These are phyloP conservation scores for Auriscalpium microsporum DNA, from an alignment of 768 basidiomycete genomes.

Conservation along the genomic window DNA sequence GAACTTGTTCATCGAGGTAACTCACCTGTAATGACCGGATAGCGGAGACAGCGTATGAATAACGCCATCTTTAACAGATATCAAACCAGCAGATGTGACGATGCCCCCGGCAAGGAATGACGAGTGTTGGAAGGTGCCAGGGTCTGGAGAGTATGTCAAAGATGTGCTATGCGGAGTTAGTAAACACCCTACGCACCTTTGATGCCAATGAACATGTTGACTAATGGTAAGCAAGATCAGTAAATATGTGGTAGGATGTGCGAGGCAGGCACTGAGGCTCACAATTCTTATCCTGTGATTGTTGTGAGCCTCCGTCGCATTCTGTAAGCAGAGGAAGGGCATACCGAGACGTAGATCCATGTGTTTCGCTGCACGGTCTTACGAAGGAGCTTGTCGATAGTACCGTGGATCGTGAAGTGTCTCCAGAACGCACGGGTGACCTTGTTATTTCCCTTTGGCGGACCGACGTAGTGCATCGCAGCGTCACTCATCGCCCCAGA, in stretches of 20 bases:
- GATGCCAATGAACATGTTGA: conserved; percentile 61
- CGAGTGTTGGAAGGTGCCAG: conserved; percentile 60
- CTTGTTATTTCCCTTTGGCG: conserved; percentile 24
- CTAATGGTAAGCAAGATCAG: conserved; percentile 20
- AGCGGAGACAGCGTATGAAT: conserved; percentile 56
- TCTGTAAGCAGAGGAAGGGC: conserved; percentile 10
- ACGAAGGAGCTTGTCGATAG: conserved; percentile 43
- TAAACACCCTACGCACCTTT: conserved; percentile 31
- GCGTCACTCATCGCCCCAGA: conserved; percentile 20
- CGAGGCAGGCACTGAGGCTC: conserved; percentile 10
- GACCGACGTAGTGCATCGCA: conserved; percentile 36
- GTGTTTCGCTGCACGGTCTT: conserved; percentile 54
- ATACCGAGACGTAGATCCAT: conserved; percentile 62
- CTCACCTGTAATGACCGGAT: conserved; percentile 56
- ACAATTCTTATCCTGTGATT: conserved; percentile 45
- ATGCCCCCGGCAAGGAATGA: conserved; percentile 49
- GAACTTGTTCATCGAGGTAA: no score
- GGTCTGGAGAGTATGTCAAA: conserved; percentile 15
- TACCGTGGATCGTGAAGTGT: conserved; percentile 42
- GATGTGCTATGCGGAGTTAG: background rate
- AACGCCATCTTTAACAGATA: conserved; percentile 52
- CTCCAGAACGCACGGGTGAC: conserved; percentile 32
- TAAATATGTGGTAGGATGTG: background rate
- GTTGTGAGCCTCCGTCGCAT: background rate
- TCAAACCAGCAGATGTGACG: conserved; percentile 58